Evolutionary conservation across 1,139 yeast genomes (phyloP), one percentile per base, ranked within the genome.

Genomic region (Nakaseomyces nivariensis): DNA sequence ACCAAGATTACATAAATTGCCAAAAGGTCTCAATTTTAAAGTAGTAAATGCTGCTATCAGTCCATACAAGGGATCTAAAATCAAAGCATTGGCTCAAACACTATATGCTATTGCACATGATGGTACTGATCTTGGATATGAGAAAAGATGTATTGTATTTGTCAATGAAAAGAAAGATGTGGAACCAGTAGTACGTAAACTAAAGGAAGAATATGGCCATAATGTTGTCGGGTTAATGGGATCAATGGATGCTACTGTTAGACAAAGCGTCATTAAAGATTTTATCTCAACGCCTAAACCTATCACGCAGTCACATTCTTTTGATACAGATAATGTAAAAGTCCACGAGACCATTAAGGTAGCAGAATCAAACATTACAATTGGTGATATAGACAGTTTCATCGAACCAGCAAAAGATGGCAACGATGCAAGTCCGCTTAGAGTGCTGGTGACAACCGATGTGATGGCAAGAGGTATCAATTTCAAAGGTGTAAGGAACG

Each of bases 401-500:
- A 17, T 45, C 41, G 29, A 41, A 46, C 31, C 31, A 4, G n/a
- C 7, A 4, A 31, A 13, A 45, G 36, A 33, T 4, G 13, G 32
- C 45, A 31, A 41, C 41, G n/a, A 32, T 1, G 67, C 66, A 41
- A 58, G 54, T 22, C 63, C 70, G 47, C 52, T 72, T 54, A 83
- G 83, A 58, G 84, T 92, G 0, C 72, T 92, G 43, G 80, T 92
- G 1, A 85, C 96, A n/a, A 89, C 97, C 0, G 98, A 92, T 67
- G 72, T 92, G 45, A 72, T 87, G 56, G 94, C 97, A 1, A 74
- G 98, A 60, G 98, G 98, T 1, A 71, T 92, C 49, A 92, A 92
- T 63, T 90, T 92, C 70, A 76, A 78, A 52, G 85, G 87, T 22
- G 81, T 92, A 41, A 77, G 89, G 57, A 89, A 89, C 59, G 88